A percentile compares a stretch with the other conserved stretches of the same genome.
Conservation (phyloP, 495 filamentous ascomycete genomes). For the Hapsidospora chrysogenum region DNA sequence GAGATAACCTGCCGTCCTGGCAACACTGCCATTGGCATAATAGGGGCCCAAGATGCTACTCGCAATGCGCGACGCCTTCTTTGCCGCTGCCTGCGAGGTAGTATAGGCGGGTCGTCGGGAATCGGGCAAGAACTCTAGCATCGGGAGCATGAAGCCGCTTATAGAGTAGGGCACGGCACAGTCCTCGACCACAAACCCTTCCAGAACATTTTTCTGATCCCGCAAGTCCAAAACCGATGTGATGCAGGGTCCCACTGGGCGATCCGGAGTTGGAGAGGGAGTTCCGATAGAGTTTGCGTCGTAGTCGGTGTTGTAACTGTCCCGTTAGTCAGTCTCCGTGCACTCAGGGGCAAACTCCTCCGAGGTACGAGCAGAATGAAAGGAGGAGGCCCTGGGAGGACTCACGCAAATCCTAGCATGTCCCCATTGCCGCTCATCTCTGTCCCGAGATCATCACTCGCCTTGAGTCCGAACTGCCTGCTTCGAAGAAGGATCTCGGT, state of each 20-base stretch:
- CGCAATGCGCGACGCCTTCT: conserved; percentile 25
- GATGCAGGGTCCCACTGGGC: conserved; percentile 46
- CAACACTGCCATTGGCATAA: conserved; percentile 31
- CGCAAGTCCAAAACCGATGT: conserved; percentile 48
- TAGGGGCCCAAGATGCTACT: conserved; percentile 41
- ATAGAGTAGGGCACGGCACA: conserved; percentile 43
- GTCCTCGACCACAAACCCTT: conserved; percentile 51
- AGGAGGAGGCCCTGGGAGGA: not conserved
- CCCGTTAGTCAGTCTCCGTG: not conserved
- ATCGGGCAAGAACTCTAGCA: conserved; percentile 39
- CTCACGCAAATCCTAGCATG: conserved; percentile 43
- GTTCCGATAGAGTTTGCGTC: conserved; percentile 39
- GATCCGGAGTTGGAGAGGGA: conserved; percentile 24
- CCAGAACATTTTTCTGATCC: conserved; percentile 33
- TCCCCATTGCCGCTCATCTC: conserved; percentile 56
- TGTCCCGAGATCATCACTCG: conserved; percentile 40
- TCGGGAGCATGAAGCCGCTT: conserved; percentile 34
- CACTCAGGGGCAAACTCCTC: not conserved
- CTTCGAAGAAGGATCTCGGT: conserved; percentile 53
- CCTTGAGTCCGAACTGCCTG: conserved; percentile 36
- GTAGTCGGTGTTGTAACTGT: conserved; percentile 38
- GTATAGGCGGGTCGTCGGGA: conserved; percentile 22
- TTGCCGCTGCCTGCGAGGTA: too few species aligned
- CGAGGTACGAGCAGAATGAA: not conserved
- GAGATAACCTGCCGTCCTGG: conserved; percentile 47